Base-by-base conservation (phyloP, 148 eudicot genomes). In the Bassia scoparia region DNA sequence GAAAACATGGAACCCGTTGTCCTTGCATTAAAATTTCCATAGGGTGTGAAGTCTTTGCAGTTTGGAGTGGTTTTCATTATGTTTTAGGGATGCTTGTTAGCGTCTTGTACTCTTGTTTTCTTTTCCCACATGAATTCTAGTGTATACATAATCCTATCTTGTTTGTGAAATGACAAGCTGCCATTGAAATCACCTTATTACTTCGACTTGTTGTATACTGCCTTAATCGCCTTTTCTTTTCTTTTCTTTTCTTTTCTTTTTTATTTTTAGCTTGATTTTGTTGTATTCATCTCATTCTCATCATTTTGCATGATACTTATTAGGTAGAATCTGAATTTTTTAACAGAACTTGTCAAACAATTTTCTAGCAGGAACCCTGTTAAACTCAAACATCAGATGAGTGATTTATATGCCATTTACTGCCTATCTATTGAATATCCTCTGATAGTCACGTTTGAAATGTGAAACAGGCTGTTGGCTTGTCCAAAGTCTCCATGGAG, bases 401-500 rank as follows among this genome's bases (percentile, higher is more conserved):
- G 59, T 44, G 46, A 33, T 74, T n/a, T n/a, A 66, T 52, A 35
- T 75, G 70, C 69, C 38, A 38, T 50, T 66, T 56, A 31, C 53
- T 29, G 52, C 61, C 43, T 63, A 16, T 31, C 70, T 62, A 24
- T 43, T 79, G 23, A 54, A 26, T 46, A 34, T 27, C 11, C 54
- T 16, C 56, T 59, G 74, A 21, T n/a, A 61, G 48, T 76, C 8
- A 29, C n/a, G 8, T 70, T 68, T 74, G 61, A 30, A 38, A 53
- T 58, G 55, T 73, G 52, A 75, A 60, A 14, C 56, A 65, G 50
- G 26, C 15, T 26, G 58, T 59, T 50, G 58, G 43, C 18, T 66
- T 21, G 29, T 29, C 62, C 8, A 23, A 65, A 52, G 41, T 35
- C 31, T 26, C 23, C 21, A 8, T 30, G 35, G 38, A 49, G 37